Percentiles rank a stretch among this genome's conserved stretches.
Conservation (phyloP, 345 rosid species). For the Lepidium aucheri region DNA sequence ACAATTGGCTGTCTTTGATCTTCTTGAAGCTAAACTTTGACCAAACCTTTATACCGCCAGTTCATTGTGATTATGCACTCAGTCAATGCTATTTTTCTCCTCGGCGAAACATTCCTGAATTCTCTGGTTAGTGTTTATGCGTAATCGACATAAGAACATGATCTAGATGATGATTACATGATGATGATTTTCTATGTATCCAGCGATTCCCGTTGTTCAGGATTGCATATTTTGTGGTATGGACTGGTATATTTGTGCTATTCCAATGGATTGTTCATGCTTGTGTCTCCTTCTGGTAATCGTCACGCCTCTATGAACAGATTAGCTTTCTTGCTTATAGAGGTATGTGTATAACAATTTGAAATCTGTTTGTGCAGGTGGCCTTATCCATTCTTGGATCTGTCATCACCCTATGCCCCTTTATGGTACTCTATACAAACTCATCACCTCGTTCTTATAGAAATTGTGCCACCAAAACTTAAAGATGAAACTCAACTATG, state of each 20-base stretch:
- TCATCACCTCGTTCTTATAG: neutral
- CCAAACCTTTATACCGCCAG: conserved; percentile 41
- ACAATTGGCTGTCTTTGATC: neutral
- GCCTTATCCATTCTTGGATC: conserved; percentile 90
- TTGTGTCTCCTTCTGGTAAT: conserved; percentile 66
- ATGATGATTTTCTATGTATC: conserved; percentile 11
- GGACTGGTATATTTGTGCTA: conserved; percentile 62
- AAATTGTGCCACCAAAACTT: neutral
- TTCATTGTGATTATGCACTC: conserved; percentile 73
- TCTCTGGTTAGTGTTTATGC: conserved; percentile 46
- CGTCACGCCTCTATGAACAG: neutral
- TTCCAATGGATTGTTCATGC: conserved; percentile 95
- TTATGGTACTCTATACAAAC: conserved; percentile 51
- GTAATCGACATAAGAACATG: neutral
- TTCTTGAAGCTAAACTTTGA: neutral
- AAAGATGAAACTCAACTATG: neutral
- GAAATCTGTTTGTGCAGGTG: conserved; percentile 50
- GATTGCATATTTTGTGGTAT: conserved; percentile 58
- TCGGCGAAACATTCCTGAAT: conserved; percentile 68
- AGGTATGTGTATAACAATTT: neutral
- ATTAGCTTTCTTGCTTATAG: neutral
- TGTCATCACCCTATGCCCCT: conserved; percentile 64
- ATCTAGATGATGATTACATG: neutral
- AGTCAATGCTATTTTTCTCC: conserved; percentile 62
- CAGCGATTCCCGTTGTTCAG: conserved; percentile 89